phyloP scores from a whole-genome alignment of 495 filamentous ascomycete species.

The Echria macrotheca region DNA sequence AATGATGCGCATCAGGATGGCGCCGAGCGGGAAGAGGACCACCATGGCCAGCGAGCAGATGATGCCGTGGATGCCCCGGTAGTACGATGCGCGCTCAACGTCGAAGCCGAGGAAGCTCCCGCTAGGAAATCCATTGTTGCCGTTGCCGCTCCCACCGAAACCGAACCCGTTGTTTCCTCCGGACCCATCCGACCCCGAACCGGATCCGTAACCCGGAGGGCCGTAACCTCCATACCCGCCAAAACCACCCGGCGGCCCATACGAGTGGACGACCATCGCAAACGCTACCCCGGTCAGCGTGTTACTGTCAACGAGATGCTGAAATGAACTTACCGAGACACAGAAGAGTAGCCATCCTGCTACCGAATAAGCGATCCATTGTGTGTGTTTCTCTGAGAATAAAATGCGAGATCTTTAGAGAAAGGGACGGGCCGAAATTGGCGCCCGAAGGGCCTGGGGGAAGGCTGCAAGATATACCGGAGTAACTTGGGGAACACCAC shows the following conservation, averaged over 20 bases:
- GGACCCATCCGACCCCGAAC: neutral
- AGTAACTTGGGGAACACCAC: no score
- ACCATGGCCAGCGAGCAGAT: slow-evolving; percentile 41
- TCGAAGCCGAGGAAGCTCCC: slow-evolving; percentile 18
- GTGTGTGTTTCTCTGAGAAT: no score
- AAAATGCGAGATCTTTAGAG: no score
- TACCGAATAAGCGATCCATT: neutral
- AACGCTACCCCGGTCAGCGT: no score
- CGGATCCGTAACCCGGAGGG: neutral
- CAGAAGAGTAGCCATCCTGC: neutral
- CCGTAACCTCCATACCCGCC: neutral
- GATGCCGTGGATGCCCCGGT: slow-evolving; percentile 37
- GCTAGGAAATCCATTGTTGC: slow-evolving; percentile 1
- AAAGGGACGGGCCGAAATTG: no score
- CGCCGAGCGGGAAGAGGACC: slow-evolving; percentile 50
- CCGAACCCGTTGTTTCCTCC: neutral
- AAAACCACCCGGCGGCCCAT: neutral
- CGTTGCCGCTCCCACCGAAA: slow-evolving; percentile 1
- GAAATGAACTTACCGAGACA: slow-evolving; percentile 2
- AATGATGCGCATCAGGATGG: slow-evolving; percentile 48
- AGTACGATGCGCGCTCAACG: slow-evolving; percentile 12
- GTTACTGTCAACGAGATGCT: no score
- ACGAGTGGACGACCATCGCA: no score
- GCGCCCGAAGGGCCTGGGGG: no score
- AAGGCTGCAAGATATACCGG: no score